Percentiles rank a stretch among this genome's conserved stretches.
Evolutionary conservation across 371 early-diverging fungal genomes (phyloP).

Genomic region (Mucor circinelloides): DNA sequence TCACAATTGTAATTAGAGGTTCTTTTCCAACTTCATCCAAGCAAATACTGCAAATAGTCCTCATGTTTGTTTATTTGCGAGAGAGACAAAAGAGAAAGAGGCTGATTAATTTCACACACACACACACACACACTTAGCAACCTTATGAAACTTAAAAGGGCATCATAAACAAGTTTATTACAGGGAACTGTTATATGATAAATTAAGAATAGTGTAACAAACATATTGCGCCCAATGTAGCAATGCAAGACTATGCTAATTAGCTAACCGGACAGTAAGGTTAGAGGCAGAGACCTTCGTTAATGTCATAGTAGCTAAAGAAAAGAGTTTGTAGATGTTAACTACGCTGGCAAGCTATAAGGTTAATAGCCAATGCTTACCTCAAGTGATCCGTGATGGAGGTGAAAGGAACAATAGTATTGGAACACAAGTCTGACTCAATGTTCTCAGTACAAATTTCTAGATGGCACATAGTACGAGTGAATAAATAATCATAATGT

Average conservation of each 20-base stretch:
- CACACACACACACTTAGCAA: neutral
- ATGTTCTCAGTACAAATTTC: conserved; percentile 27
- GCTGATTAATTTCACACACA: neutral
- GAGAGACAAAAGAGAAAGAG: neutral
- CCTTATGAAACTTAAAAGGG: neutral
- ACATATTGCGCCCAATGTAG: neutral
- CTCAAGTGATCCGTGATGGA: conserved; percentile 21
- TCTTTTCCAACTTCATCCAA: neutral
- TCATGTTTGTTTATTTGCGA: neutral
- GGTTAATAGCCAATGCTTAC: neutral
- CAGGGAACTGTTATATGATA: no score
- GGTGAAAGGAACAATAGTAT: conserved; percentile 33
- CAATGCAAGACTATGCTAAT: neutral
- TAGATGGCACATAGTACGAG: neutral
- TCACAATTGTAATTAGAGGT: no score
- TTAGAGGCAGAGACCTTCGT: neutral
- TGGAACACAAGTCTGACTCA: conserved; percentile 26
- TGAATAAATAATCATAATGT: neutral
- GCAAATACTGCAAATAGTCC: neutral
- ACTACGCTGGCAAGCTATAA: neutral
- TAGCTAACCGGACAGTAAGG: neutral
- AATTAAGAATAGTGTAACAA: neutral
- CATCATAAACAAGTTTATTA: neutral
- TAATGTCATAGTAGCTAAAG: neutral
- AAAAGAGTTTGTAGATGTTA: neutral